phyloP scores from a whole-genome alignment of 129 eudicot genomes.

The Smallanthus sonchifolius region DNA sequence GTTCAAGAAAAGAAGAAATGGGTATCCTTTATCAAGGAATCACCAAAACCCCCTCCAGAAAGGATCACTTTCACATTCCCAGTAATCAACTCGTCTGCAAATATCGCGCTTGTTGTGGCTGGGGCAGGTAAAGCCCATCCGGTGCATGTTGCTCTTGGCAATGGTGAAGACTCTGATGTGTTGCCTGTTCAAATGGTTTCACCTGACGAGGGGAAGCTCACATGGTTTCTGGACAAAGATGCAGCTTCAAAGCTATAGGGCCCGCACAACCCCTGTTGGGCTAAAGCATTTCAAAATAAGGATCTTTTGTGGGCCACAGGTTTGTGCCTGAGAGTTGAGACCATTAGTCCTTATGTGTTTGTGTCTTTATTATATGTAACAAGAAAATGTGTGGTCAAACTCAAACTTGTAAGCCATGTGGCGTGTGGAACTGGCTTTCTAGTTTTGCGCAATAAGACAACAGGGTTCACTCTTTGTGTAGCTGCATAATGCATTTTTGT shows the following conservation, averaged over 20 bases:
- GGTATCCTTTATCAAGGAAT: slow-evolving; percentile 69
- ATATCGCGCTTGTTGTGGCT: slow-evolving; percentile 57
- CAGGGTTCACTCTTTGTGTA: too few relatives aligned
- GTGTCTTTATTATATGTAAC: too few relatives aligned
- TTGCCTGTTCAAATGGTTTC: slow-evolving; percentile 1
- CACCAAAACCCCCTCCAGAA: slow-evolving; percentile 79
- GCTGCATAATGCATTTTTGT: too few relatives aligned
- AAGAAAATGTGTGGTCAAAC: neutral
- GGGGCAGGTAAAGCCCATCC: slow-evolving; percentile 60
- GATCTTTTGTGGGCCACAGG: too few relatives aligned
- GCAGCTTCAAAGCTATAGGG: neutral
- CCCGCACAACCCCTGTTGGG: neutral
- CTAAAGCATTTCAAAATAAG: too few relatives aligned
- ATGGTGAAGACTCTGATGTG: slow-evolving; percentile 31
- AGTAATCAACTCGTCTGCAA: slow-evolving; percentile 62
- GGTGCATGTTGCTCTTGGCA: slow-evolving; percentile 49
- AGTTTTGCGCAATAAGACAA: too few relatives aligned
- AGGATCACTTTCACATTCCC: slow-evolving; percentile 75
- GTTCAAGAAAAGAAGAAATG: slow-evolving; percentile 46
- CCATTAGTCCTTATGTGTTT: too few relatives aligned
- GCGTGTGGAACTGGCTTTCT: neutral
- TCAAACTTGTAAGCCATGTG: neutral
- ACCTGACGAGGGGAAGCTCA: neutral
- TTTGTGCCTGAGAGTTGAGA: too few relatives aligned
- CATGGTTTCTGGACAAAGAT: slow-evolving; percentile 4